phyloP scores from a whole-genome alignment of 2,329 filamentous ascomycete species.

The Epicoccum nigrum region DNA sequence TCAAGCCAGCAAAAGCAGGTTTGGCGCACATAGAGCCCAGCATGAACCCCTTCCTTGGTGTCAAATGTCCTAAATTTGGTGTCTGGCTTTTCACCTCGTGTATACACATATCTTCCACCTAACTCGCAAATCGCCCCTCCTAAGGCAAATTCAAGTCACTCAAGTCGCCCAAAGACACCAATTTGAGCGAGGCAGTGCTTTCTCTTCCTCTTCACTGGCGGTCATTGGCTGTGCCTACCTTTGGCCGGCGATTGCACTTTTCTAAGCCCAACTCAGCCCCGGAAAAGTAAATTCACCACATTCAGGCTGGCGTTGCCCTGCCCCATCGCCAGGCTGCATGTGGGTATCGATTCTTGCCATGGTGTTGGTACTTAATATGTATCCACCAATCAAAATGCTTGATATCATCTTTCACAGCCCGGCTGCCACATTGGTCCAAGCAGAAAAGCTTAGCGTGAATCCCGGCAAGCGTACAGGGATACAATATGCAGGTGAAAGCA shows the following conservation, averaged over 20 bases:
- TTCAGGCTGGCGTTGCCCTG: slow-evolving; percentile 1
- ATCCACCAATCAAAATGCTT: slow-evolving; percentile 3
- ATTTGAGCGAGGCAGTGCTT: slow-evolving; percentile 10
- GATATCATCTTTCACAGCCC: background rate
- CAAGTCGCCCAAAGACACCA: background rate
- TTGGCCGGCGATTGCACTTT: slow-evolving; percentile 1
- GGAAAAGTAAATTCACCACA: slow-evolving; percentile 6
- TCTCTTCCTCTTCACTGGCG: background rate
- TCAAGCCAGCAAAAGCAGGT: background rate
- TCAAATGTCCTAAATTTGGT: slow-evolving; percentile 1
- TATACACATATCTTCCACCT: background rate
- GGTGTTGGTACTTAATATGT: slow-evolving; percentile 12
- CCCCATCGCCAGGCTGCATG: slow-evolving; percentile 3
- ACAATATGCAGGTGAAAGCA: slow-evolving; percentile 12
- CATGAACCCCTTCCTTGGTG: background rate
- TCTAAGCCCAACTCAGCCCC: background rate
- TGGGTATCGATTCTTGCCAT: slow-evolving; percentile 12
- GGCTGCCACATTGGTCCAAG: background rate
- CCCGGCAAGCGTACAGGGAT: background rate
- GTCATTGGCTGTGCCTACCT: background rate
- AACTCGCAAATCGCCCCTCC: background rate
- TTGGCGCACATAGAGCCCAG: background rate
- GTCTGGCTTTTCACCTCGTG: background rate
- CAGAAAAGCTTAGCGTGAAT: slow-evolving; percentile 6
- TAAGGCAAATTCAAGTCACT: background rate